phyloP scores from a whole-genome alignment of 2,329 filamentous ascomycete genomes.

The Neophaeococcomyces aloes region DNA sequence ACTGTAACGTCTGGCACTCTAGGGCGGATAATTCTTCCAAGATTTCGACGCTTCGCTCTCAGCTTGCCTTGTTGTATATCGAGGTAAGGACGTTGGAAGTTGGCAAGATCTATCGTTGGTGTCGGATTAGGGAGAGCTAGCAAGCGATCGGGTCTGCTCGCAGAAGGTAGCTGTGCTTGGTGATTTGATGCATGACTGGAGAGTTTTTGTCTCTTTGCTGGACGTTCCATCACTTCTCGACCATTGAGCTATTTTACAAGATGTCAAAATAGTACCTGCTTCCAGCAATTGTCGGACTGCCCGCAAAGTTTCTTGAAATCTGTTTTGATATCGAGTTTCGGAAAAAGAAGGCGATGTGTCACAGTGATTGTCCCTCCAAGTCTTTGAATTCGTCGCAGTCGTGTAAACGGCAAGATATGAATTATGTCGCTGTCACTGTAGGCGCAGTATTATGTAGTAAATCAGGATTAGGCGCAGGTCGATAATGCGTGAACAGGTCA shows the following conservation, averaged over 20 bases:
- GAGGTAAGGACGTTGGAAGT: slow-evolving; percentile 16
- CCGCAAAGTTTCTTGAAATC: too few species aligned
- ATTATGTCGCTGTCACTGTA: too few species aligned
- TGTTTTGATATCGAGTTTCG: too few species aligned
- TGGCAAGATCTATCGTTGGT: slow-evolving; percentile 14
- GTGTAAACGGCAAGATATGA: too few species aligned
- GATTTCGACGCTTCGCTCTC: not conserved
- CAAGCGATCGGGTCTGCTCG: not conserved
- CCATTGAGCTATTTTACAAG: not conserved
- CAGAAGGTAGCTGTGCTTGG: not conserved
- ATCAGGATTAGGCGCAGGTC: too few species aligned
- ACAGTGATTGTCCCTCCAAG: too few species aligned
- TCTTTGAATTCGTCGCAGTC: too few species aligned
- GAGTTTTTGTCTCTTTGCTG: slow-evolving; percentile 19
- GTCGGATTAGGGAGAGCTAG: slow-evolving; percentile 7
- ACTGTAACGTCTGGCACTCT: slow-evolving; percentile 18
- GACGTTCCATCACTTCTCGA: slow-evolving; percentile 16
- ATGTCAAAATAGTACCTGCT: not conserved
- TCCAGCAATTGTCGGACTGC: too few species aligned
- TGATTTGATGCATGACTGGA: slow-evolving; percentile 1
- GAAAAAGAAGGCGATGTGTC: too few species aligned
- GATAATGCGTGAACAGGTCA: too few species aligned
- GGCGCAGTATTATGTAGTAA: too few species aligned
- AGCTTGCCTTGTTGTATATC: too few species aligned
- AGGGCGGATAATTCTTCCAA: slow-evolving; percentile 9